Evolutionary conservation across 2,329 filamentous ascomycete species (phyloP).

Genomic region (Plenodomus lindquistii): DNA sequence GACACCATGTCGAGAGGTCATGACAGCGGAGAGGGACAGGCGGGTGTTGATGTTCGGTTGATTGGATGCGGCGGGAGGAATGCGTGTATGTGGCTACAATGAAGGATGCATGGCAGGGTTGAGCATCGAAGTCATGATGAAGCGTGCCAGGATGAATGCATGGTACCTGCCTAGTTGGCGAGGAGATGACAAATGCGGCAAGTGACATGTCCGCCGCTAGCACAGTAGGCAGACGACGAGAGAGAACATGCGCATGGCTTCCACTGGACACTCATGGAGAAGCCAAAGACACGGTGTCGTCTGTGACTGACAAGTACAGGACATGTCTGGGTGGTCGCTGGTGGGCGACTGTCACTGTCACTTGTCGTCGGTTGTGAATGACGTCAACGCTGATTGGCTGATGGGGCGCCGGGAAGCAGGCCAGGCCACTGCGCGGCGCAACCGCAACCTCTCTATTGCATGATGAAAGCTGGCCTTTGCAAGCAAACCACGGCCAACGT

Average conservation of each 20-base stretch:
- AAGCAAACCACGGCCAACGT: conserved; percentile 26
- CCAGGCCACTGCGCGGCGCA: conserved; percentile 16
- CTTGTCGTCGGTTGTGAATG: conserved; percentile 9
- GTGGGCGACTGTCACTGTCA: not conserved
- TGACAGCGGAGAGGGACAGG: not conserved
- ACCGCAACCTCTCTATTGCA: conserved; percentile 19
- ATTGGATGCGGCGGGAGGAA: not conserved
- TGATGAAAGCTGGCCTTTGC: conserved; percentile 42
- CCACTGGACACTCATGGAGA: no score
- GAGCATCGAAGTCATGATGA: conserved; percentile 11
- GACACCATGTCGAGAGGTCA: conserved; percentile 1
- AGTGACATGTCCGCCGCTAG: conserved; percentile 9
- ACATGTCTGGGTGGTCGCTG: no score
- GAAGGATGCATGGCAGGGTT: conserved; percentile 1
- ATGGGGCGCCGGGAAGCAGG: not conserved
- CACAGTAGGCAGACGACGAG: conserved; percentile 12
- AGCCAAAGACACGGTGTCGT: no score
- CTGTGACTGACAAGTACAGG: no score
- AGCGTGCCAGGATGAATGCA: conserved; percentile 13
- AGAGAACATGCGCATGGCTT: no score
- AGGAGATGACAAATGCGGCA: conserved; percentile 28
- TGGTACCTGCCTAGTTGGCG: conserved; percentile 5
- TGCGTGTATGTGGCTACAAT: not conserved
- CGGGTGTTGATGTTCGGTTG: not conserved
- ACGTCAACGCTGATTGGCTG: conserved; percentile 40